phyloP scores from a whole-genome alignment of 495 filamentous ascomycete species.

The Staphylotrichum longicolle region DNA sequence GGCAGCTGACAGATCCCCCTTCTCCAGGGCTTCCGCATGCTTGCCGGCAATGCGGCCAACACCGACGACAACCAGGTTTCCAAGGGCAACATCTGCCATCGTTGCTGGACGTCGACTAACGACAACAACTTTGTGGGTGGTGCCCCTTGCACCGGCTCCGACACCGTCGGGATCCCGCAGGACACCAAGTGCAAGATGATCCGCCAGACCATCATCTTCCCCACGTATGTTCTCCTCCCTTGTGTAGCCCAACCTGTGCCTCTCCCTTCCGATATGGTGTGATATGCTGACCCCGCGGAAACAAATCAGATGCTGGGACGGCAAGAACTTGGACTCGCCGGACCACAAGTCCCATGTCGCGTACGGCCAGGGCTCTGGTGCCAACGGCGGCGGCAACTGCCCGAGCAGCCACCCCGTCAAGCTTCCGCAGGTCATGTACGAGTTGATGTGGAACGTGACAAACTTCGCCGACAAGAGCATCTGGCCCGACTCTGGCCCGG shows the following conservation, averaged over 20 bases:
- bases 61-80: conserved; percentile 48
- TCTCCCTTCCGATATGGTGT: neutral
- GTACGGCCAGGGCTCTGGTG: conserved; percentile 51
- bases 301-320: conserved; percentile 49
- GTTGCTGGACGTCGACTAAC: conserved; percentile 52
- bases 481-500: conserved; percentile 58
- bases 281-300: conserved; percentile 17
- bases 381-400: conserved; percentile 56
- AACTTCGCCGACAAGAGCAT: conserved; percentile 51
- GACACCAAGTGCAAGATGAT: conserved; percentile 54
- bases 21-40: conserved; percentile 57
- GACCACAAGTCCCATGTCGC: conserved; percentile 64
- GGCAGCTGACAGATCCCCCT: conserved; percentile 39
- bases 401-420: conserved; percentile 61
- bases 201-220: conserved; percentile 62
- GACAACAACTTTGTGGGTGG: conserved; percentile 48
- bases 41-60: conserved; percentile 50
- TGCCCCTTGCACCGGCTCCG: conserved; percentile 46
- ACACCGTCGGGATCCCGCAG: conserved; percentile 57
- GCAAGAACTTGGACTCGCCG: conserved; percentile 55
- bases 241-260: neutral
- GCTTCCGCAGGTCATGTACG: conserved; percentile 66
- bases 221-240: neutral
- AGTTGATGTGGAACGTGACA: conserved; percentile 62
- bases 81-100: conserved; percentile 55